Evolutionary conservation across 208 protist genomes (phyloP).

Genomic region (Cochliopodium minus): DNA sequence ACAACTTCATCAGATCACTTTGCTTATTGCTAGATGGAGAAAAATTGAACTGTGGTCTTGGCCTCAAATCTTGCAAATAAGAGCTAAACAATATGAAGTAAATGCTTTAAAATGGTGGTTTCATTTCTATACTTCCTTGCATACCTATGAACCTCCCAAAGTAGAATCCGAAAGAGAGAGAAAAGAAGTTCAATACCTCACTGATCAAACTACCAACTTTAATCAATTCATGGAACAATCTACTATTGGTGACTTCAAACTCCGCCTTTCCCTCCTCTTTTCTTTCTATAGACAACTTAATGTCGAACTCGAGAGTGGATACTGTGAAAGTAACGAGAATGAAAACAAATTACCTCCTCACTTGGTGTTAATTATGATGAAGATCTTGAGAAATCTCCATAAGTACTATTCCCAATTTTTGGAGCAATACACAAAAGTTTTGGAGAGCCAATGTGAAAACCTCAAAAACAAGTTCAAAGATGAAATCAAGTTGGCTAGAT

Average conservation of each 20-base stretch:
- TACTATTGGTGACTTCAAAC: constrained; percentile 36
- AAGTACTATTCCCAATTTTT: constrained; percentile 34
- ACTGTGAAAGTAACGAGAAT: neutral
- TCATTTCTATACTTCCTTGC: constrained; percentile 29
- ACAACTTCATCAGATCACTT: constrained; percentile 60
- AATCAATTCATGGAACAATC: constrained; percentile 31
- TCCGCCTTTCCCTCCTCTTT: constrained; percentile 27
- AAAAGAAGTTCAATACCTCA: neutral
- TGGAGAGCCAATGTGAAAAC: constrained; percentile 16
- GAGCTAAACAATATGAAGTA: constrained; percentile 43
- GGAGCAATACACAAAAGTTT: neutral
- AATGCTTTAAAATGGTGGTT: constrained; percentile 34
- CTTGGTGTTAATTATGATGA: neutral
- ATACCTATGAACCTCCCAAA: neutral
- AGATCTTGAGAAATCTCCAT: constrained; percentile 26
- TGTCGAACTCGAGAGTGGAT: neutral
- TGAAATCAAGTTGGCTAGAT: constrained; percentile 37
- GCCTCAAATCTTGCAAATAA: constrained; percentile 57
- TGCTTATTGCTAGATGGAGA: constrained; percentile 83
- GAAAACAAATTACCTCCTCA: neutral
- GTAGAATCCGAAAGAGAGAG: neutral
- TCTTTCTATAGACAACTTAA: constrained; percentile 27
- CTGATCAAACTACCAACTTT: neutral
- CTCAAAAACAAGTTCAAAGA: constrained; percentile 44
- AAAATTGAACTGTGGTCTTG: constrained; percentile 83